Conservation (phyloP, 352 stramenopile species). For the Phytophthora pini region DNA sequence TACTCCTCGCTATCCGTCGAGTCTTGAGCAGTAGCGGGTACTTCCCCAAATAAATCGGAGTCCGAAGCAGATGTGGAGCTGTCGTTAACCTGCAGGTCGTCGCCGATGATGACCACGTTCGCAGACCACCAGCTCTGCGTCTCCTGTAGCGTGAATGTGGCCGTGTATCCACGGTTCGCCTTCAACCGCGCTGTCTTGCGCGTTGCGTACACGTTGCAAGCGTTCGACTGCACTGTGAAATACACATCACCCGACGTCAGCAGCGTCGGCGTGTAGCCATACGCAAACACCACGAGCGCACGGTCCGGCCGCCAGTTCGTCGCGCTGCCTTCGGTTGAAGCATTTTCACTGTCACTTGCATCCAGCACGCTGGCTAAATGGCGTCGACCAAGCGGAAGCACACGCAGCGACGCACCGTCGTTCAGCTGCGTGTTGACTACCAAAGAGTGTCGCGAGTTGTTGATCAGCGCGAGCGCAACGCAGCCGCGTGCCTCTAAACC, state of each 20-base stretch:
- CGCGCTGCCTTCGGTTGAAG: slow-evolving; percentile 30
- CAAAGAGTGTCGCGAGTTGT: slow-evolving; percentile 81
- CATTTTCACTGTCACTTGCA: slow-evolving; percentile 7
- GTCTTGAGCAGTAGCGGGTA: slow-evolving; percentile 5
- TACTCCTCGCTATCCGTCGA: slow-evolving; percentile 49
- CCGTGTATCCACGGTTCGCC: slow-evolving; percentile 81
- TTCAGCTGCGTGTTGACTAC: slow-evolving; percentile 74
- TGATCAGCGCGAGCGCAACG: slow-evolving; percentile 75
- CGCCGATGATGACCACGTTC: slow-evolving; percentile 81
- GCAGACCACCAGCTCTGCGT: slow-evolving; percentile 82
- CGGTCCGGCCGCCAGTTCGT: slow-evolving; percentile 67
- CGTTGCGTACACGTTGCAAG: slow-evolving; percentile 83
- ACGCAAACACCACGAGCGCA: slow-evolving; percentile 79
- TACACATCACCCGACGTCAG: slow-evolving; percentile 86
- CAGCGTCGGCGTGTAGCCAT: slow-evolving; percentile 85
- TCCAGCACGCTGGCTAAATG: slow-evolving; percentile 61
- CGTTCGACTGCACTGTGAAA: slow-evolving; percentile 85
- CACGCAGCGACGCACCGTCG: slow-evolving; percentile 74
- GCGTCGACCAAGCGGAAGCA: slow-evolving; percentile 65
- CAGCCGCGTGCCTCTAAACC: slow-evolving; percentile 79
- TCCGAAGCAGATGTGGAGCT: slow-evolving; percentile 21
- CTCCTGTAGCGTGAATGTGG: slow-evolving; percentile 86
- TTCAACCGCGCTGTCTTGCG: slow-evolving; percentile 79
- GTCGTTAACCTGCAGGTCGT: slow-evolving; percentile 70
- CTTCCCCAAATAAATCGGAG: slow-evolving; percentile 39